Base-by-base conservation (phyloP, 164 flowering plant genomes). In the Vitis rotundifolia region DNA sequence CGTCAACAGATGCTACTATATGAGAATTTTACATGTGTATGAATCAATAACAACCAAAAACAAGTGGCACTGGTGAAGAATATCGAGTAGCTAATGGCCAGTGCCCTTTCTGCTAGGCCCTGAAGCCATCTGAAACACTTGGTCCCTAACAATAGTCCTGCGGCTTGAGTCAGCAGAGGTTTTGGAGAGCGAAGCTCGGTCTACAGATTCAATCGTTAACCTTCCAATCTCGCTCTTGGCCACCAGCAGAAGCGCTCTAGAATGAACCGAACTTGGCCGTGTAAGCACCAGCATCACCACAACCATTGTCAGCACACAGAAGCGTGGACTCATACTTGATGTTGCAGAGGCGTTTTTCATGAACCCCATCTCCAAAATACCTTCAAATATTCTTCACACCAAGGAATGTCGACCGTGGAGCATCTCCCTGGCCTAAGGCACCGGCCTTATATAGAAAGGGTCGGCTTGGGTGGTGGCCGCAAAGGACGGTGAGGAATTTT, bases 21-120 rank as follows among this genome's bases (percentile, higher is more conserved):
- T 37, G 44, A 37, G 44, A 54, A 52, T 12, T 13, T 29, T 10
- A n/a, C 31, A 9, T 10, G n/a, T 59, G 15, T 8, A 47, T 59
- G 13, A 6, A 59, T 14, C 31, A 59, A 3, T 26, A 11, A 8
- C 31, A 13, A 9, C 50, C 28, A 55, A 5, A 16, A 19, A 12
- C 2, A 55, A 15, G 8, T 52, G 31, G 22, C 2, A 9, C 22
- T 60, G 14, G 11, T 37, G 3, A 1, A 53, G 55, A 65, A 12
- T 37, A 37, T 37, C 0, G 57, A 49, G 9, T 22, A 55, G 49
- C 51, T 64, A 68, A 52, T 77, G 80, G 4, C 80, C 80, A n/a
- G 77, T 29, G 53, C 80, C 80, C 70, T 70, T 77, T 68, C 71
- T 61, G 68, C 80, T 77, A 3, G 80, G 80, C 10, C 80, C 80